These are phyloP conservation scores for Ophiorrhiza pumila DNA, from an alignment of 257 asterid species.

Conservation along the genomic window DNA sequence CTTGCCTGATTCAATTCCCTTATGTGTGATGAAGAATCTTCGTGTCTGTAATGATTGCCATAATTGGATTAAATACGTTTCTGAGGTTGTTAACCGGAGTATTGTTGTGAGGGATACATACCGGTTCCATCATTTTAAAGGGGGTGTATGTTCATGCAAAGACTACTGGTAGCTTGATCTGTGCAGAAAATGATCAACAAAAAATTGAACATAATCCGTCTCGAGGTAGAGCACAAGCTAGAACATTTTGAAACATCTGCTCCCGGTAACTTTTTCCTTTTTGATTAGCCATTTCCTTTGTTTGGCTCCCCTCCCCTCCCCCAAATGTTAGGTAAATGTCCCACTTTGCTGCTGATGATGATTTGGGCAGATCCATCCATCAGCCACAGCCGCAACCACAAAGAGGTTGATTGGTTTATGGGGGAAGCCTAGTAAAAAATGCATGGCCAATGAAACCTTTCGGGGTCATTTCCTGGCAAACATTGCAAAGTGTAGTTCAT, in stretches of 20 bases:
- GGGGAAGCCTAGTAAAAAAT: too few relatives aligned
- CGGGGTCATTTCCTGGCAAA: too few relatives aligned
- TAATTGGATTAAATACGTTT: slow-evolving; percentile 67
- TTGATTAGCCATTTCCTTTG: too few relatives aligned
- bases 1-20: slow-evolving; percentile 46
- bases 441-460: too few relatives aligned
- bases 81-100: slow-evolving; percentile 45
- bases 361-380: too few relatives aligned
- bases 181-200: background rate
- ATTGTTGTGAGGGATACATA: slow-evolving; percentile 75
- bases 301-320: too few relatives aligned
- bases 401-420: too few relatives aligned
- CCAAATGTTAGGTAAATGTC: too few relatives aligned
- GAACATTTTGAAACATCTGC: background rate
- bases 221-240: background rate
- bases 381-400: too few relatives aligned
- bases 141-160: slow-evolving; percentile 74
- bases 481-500: too few relatives aligned
- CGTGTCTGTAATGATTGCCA: slow-evolving; percentile 86
- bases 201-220: background rate
- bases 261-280: background rate
- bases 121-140: slow-evolving; percentile 81
- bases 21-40: slow-evolving; percentile 81
- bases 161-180: slow-evolving; percentile 60
- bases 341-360: too few relatives aligned